Evolutionary conservation across 2,329 filamentous ascomycete genomes (phyloP).

Genomic region (Aspergillus sergii): DNA sequence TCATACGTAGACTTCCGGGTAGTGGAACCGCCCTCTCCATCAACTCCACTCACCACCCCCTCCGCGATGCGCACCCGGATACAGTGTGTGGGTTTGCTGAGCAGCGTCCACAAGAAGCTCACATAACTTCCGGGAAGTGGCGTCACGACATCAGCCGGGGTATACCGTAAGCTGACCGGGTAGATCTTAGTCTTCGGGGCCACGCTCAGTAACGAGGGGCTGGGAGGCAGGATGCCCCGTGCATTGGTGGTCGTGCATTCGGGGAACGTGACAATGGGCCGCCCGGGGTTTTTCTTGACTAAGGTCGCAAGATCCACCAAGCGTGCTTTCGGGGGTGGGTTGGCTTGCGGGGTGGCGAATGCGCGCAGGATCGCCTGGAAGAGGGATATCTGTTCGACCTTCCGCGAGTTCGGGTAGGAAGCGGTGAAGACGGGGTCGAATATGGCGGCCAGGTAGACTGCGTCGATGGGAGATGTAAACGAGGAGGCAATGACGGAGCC

Average conservation of each 20-base stretch:
- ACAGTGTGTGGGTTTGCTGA: constrained; percentile 82
- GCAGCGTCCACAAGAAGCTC: constrained; percentile 80
- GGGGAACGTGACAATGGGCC: constrained; percentile 84
- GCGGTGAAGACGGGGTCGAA: constrained; percentile 95
- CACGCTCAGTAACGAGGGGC: constrained; percentile 71
- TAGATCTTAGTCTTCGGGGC: constrained; percentile 75
- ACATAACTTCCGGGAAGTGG: constrained; percentile 76
- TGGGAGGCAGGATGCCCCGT: constrained; percentile 81
- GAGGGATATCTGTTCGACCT: constrained; percentile 76
- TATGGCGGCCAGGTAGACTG: constrained; percentile 89
- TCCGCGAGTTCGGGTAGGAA: constrained; percentile 73
- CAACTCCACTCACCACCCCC: constrained; percentile 51
- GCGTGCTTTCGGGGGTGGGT: constrained; percentile 49
- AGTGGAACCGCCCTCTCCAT: constrained; percentile 22
- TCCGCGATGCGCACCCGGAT: constrained; percentile 91
- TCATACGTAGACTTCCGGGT: constrained; percentile 39
- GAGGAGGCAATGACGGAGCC: constrained; percentile 85
- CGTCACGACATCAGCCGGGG: constrained; percentile 85
- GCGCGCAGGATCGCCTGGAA: constrained; percentile 74
- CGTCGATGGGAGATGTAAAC: constrained; percentile 90
- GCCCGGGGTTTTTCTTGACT: constrained; percentile 67
- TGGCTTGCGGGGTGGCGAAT: constrained; percentile 61
- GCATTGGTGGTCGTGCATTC: constrained; percentile 96
- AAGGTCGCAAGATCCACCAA: constrained; percentile 67
- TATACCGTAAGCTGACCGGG: constrained; percentile 87